Base-by-base conservation (phyloP, 345 rosid species). In the Combretum micranthum region DNA sequence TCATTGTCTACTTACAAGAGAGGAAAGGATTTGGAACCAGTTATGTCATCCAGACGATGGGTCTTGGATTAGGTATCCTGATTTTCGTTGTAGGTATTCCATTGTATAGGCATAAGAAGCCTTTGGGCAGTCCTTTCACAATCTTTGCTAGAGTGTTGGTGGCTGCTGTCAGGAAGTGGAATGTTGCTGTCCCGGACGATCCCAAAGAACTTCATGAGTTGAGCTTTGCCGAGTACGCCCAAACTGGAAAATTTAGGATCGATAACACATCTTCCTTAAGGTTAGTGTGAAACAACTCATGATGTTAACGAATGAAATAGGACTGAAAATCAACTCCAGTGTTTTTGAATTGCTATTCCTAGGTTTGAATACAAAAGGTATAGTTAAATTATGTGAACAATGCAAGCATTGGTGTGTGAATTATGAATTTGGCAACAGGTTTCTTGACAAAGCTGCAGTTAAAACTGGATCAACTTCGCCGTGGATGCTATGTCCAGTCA, bases 401-500 rank as follows among this genome's bases (percentile, higher is more conserved):
- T 32, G 39, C 10, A 32, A 7, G 10, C 3, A 7, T 25, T 25
- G 32, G 32, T 53, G 56, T n/a, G 26, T 12, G 10, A 21, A 53
- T 20, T 26, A 16, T 37, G 11, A 42, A 45, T 22, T 10, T 42
- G 20, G 26, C 22, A 9, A 62, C 69, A 84, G 87, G 53, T 74
- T 81, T 69, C 75, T 85, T 2, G 82, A 85, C 69, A 75, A 76
- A 58, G 85, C 83, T 2, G 83, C 91, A 2, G 68, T 78, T 18
- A 77, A 64, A 63, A 56, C 61, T 0, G 76, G 69, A 17, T 23
- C 74, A 42, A 58, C 61, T 45, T 65, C 87, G 0, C 63, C 80
- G 12, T 77, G 87, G 87, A 77, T 53, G 55, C 71, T 79, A n/a
- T 84, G 79, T 51, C 70, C 91, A 0, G 78, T 82, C 57, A 81